Conservation (phyloP, 2,329 filamentous ascomycete species). For the Ascochyta rabiei region DNA sequence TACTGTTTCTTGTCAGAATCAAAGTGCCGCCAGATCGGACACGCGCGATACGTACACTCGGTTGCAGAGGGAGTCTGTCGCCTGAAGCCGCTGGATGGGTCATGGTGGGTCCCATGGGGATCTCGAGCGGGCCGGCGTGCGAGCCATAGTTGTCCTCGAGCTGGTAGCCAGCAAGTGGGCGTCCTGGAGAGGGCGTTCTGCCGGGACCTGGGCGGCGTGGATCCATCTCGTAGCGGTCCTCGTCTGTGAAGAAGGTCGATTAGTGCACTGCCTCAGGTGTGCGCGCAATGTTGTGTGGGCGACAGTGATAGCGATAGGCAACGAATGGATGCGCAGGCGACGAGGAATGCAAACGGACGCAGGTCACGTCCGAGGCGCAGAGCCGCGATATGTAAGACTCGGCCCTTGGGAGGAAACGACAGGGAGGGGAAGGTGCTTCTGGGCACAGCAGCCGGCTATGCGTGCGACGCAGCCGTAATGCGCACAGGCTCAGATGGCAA, state of each 20-base stretch:
- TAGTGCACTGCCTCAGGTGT: slow-evolving; percentile 25
- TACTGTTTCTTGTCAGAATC: slow-evolving; percentile 56
- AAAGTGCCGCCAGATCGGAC: background rate
- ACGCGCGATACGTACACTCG: slow-evolving; percentile 68
- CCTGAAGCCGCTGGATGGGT: slow-evolving; percentile 61
- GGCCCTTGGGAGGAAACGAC: slow-evolving; percentile 8
- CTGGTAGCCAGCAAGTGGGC: slow-evolving; percentile 78
- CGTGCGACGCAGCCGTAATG: slow-evolving; percentile 18
- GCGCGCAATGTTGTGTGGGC: slow-evolving; percentile 20
- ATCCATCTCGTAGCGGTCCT: slow-evolving; percentile 54
- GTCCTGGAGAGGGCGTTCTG: slow-evolving; percentile 75
- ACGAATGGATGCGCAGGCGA: slow-evolving; percentile 20
- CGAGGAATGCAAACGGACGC: slow-evolving; percentile 13
- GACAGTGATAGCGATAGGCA: slow-evolving; percentile 4
- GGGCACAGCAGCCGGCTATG: slow-evolving; percentile 20
- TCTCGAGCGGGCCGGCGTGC: slow-evolving; percentile 64
- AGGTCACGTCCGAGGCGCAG: slow-evolving; percentile 8
- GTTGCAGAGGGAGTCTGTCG: slow-evolving; percentile 82
- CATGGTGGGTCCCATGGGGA: slow-evolving; percentile 67
- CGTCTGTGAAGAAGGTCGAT: slow-evolving; percentile 26
- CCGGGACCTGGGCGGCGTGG: slow-evolving; percentile 53
- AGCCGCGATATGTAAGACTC: slow-evolving; percentile 5
- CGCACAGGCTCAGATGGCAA: slow-evolving; percentile 12
- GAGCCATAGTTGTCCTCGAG: slow-evolving; percentile 76
- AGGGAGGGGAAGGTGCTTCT: slow-evolving; percentile 16